These are phyloP conservation scores for Boeremia lycopersici DNA, from an alignment of 2,329 filamentous ascomycete genomes.

Conservation along the genomic window DNA sequence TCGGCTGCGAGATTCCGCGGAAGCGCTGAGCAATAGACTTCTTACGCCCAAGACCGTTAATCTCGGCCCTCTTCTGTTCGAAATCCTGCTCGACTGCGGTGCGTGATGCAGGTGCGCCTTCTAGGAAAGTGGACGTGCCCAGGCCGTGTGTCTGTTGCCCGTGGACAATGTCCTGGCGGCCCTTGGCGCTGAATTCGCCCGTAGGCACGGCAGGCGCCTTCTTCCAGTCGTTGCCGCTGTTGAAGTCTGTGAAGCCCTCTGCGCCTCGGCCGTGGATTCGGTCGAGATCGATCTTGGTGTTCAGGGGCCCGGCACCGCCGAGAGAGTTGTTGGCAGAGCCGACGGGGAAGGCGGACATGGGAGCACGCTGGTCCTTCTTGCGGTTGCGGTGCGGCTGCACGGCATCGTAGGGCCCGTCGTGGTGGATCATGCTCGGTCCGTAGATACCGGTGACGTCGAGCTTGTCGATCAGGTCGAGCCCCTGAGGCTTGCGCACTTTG, in stretches of 20 bases:
- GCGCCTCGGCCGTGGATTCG: conserved; percentile 84
- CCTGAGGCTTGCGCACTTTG: conserved; percentile 50
- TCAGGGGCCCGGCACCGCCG: conserved; percentile 84
- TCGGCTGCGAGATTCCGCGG: conserved; percentile 78
- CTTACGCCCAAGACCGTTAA: conserved; percentile 74
- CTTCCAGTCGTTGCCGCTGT: conserved; percentile 48
- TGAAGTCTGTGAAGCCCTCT: conserved; percentile 87
- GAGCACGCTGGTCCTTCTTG: conserved; percentile 78
- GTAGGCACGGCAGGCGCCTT: conserved; percentile 36
- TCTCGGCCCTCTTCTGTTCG: conserved; percentile 59
- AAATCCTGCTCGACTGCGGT: conserved; percentile 77
- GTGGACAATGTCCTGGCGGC: conserved; percentile 71
- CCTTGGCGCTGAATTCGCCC: conserved; percentile 49
- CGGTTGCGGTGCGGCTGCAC: conserved; percentile 94
- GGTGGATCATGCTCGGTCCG: conserved; percentile 91
- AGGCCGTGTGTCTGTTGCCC: conserved; percentile 83
- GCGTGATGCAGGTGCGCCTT: conserved; percentile 86
- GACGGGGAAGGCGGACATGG: conserved; percentile 95
- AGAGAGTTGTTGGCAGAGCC: conserved; percentile 91
- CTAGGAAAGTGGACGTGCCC: conserved; percentile 93
- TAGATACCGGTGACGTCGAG: conserved; percentile 96
- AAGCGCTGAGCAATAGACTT: conserved; percentile 94
- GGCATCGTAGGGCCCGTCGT: conserved; percentile 96
- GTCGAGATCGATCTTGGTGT: conserved; percentile 80
- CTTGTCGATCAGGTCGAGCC: conserved; percentile 92